Evolutionary conservation across 306 rosid species (phyloP).

Genomic region (Geum urbanum): DNA sequence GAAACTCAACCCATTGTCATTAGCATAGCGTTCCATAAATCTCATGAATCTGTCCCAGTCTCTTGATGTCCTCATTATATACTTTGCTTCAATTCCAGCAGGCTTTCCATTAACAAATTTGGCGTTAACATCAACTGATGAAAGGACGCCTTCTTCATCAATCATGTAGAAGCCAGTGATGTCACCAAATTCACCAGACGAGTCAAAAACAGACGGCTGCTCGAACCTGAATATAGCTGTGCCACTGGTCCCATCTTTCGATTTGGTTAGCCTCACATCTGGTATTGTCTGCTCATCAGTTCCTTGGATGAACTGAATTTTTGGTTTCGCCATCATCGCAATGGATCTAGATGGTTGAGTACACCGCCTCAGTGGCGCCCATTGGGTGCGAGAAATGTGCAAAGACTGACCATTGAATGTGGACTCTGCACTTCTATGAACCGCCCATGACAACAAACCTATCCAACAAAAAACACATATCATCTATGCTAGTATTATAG

Average conservation of each 20-base stretch:
- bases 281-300: slow-evolving; percentile 93
- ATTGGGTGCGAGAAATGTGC: slow-evolving; percentile 31
- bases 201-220: slow-evolving; percentile 90
- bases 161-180: slow-evolving; percentile 96
- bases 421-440: slow-evolving; percentile 48
- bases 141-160: slow-evolving; percentile 93
- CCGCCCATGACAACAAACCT: slow-evolving; percentile 41
- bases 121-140: slow-evolving; percentile 91
- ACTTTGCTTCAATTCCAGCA: slow-evolving; percentile 88
- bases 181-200: slow-evolving; percentile 94
- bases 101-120: slow-evolving; percentile 93
- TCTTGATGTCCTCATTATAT: slow-evolving; percentile 66
- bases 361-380: slow-evolving; percentile 28
- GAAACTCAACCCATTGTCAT: slow-evolving; percentile 82
- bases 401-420: slow-evolving; percentile 64
- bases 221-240: slow-evolving; percentile 88
- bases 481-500: background rate
- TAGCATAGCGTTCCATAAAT: slow-evolving; percentile 96
- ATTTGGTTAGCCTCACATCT: slow-evolving; percentile 83
- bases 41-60: slow-evolving; percentile 99
- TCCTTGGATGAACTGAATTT: slow-evolving; percentile 95
- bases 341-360: slow-evolving; percentile 21
- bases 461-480: slow-evolving; percentile 15
- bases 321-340: slow-evolving; percentile 61
- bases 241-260: slow-evolving; percentile 93